These are phyloP conservation scores for Schwanniomyces occidentalis DNA, from an alignment of 805 yeast species.

Conservation along the genomic window DNA sequence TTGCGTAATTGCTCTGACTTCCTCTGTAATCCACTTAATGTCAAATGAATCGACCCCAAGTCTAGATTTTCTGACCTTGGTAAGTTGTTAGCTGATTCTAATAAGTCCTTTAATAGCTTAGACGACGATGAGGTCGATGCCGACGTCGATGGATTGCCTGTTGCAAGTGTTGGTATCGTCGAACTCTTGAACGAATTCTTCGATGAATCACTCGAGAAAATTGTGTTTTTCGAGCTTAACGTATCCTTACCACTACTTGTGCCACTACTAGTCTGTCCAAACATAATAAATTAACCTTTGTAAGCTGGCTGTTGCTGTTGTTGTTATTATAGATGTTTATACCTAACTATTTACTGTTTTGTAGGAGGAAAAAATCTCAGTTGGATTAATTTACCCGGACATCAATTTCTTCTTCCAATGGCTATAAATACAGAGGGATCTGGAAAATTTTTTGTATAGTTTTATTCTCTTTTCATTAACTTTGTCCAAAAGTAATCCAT, in stretches of 20 bases:
- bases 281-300: too few species aligned
- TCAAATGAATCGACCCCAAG: conserved; percentile 77
- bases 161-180: conserved; percentile 9
- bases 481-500: conserved; percentile 71
- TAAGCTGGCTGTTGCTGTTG: too few species aligned
- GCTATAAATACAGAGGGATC: too few species aligned
- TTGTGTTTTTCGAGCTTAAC: conserved; percentile 1
- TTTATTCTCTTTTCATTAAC: conserved; percentile 33
- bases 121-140: conserved; percentile 10
- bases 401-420: too few species aligned
- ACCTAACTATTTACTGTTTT: too few species aligned
- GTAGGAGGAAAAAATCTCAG: too few species aligned
- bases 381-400: too few species aligned
- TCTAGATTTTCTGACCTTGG: conserved; percentile 62
- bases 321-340: too few species aligned
- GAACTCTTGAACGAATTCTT: conserved; percentile 10
- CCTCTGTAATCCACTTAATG: conserved; percentile 74
- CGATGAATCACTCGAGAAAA: conserved; percentile 6
- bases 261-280: conserved; percentile 6
- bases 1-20: conserved; percentile 61
- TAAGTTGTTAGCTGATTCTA: conserved; percentile 74
- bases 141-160: conserved; percentile 7
- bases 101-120: conserved; percentile 59
- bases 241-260: conserved; percentile 4
- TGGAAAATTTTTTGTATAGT: neutral